Percentiles rank a stretch among this genome's conserved stretches.
Evolutionary conservation across 495 filamentous ascomycete species (phyloP).

Genomic region (Sabuloglossum arenarium): DNA sequence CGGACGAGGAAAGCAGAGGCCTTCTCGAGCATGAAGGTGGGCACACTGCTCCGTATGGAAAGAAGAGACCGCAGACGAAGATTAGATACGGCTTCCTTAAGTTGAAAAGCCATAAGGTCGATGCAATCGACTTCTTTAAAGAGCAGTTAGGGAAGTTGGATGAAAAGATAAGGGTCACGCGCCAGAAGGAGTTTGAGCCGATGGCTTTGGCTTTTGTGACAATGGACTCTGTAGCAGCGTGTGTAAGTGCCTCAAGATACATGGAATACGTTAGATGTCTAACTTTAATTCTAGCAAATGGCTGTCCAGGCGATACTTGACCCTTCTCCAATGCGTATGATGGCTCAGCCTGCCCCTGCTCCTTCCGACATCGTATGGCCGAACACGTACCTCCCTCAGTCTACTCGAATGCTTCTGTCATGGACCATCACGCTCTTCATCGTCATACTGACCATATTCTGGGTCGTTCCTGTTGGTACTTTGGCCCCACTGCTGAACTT

Average conservation of each 20-base stretch:
- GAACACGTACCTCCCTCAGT: conserved; percentile 73
- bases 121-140: conserved; percentile 86
- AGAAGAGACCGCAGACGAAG: conserved; percentile 42
- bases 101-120: conserved; percentile 48
- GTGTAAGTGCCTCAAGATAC: conserved; percentile 14
- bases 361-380: conserved; percentile 81
- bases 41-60: conserved; percentile 20
- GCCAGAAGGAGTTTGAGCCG: conserved; percentile 57
- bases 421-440: conserved; percentile 75
- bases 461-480: conserved; percentile 67
- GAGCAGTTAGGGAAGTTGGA: conserved; percentile 68
- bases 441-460: conserved; percentile 63
- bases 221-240: conserved; percentile 83
- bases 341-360: conserved; percentile 67
- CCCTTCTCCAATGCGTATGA: conserved; percentile 63
- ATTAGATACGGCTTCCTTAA: conserved; percentile 66
- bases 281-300: conserved; percentile 40
- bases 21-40: conserved; percentile 29
- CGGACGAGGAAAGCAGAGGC: conserved; percentile 25
- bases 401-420: conserved; percentile 46
- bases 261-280: neutral
- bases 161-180: conserved; percentile 45
- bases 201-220: conserved; percentile 85
- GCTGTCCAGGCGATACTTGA: conserved; percentile 83
- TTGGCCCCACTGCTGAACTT: conserved; percentile 60